Evolutionary conservation across 345 rosid species (phyloP), one percentile per base, ranked within the genome.

Genomic region (Heritiera littoralis): DNA sequence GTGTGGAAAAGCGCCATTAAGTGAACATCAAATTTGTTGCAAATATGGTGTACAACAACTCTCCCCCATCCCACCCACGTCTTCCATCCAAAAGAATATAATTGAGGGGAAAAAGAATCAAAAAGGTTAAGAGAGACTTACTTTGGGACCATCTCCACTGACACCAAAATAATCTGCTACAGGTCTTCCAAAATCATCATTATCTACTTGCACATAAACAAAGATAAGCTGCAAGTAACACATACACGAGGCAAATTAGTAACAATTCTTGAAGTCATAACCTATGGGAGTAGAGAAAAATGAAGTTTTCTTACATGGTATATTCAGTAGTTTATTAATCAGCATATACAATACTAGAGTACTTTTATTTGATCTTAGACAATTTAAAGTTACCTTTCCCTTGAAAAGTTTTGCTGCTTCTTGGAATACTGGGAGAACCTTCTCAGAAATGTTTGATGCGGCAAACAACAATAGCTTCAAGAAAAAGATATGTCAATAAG

Each of bases 141-240:
- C 98, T 58, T 78, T 86, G 72, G 99, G 91, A 78, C 86, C 90
- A 80, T 82, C 81, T 77, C 92, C 92, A 18, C 89, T 78, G 73
- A 93, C 84, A 75, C 98, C 98, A 82, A 97, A 97, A 86, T 94
- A 97, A 3, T 97, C 98, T 76, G 99, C 88, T 28, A 97, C 95
- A 52, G 98, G 99, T 85, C 85, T 91, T 82, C 98, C 99, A 72
- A 85, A 87, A 63, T 94, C 99, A 85, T 97, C 98, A 72, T 93
- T 90, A 72, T 94, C 98, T 92, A 90, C 81, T 76, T 97, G 95
- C 80, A 94, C 98, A 77, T 82, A 86, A 45, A 94, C 98, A 77
- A 92, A 97, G 80, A 97, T 83, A 78, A 97, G 90, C 99, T 97
- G 92, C 88, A 84, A 73, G 72, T 20, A 28, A 66, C 38, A 45